Conservation (phyloP, 2,329 filamentous ascomycete species). For the Epichloe uncinata region DNA sequence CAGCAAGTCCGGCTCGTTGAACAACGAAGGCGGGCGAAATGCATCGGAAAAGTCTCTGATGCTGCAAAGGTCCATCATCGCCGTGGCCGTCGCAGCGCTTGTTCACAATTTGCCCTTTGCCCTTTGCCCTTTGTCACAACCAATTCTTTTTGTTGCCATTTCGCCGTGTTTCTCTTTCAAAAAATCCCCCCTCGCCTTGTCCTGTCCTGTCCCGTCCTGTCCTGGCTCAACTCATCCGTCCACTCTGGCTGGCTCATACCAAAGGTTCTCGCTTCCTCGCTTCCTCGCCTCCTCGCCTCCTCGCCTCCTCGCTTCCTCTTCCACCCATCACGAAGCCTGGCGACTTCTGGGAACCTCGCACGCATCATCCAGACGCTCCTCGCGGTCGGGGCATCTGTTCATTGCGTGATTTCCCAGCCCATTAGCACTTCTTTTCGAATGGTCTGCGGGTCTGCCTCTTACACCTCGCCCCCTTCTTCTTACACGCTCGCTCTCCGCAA, state of each 20-base stretch:
- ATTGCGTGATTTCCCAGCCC: constrained; percentile 1
- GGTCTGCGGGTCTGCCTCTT: constrained; percentile 8
- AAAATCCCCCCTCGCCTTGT: constrained; percentile 4
- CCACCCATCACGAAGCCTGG: constrained; percentile 1
- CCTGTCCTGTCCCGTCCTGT: not conserved
- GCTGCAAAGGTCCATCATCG: constrained; percentile 10
- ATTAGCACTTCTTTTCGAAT: not conserved
- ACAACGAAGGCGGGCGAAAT: constrained; percentile 2
- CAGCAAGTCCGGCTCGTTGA: constrained; percentile 16
- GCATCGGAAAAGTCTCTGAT: constrained; percentile 10
- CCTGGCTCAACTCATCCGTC: constrained; percentile 5
- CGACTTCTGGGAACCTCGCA: not conserved
- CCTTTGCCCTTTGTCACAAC: constrained; percentile 7
- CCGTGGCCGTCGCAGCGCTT: constrained; percentile 5
- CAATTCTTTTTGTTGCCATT: constrained; percentile 4
- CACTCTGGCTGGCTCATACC: constrained; percentile 1
- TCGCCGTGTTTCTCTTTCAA: constrained; percentile 4
- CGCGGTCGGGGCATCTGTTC: constrained; percentile 2
- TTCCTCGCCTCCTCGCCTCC: no score
- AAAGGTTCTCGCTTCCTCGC: not conserved
- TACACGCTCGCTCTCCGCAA: constrained; percentile 8
- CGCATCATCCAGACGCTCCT: not conserved
- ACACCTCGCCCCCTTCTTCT: constrained; percentile 9
- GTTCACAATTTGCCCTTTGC: constrained; percentile 4
- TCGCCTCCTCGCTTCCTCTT: constrained; percentile 1